Base-by-base conservation (phyloP, 169 alveolate species). In the Eimeria acervulina region DNA sequence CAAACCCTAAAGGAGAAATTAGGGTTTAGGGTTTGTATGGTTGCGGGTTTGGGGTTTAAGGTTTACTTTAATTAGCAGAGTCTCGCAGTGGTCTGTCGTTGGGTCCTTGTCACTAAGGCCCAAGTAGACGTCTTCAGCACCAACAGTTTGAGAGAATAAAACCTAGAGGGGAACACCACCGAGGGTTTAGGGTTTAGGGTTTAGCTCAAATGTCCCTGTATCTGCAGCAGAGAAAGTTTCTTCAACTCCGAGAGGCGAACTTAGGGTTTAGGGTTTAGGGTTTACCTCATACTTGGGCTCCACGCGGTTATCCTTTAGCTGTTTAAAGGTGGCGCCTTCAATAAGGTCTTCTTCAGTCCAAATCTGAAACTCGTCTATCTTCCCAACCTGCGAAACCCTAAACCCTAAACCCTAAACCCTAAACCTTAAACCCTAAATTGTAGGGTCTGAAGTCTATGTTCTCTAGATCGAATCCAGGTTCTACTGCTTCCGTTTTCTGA, bases 41-140 rank as follows among this genome's bases (percentile, higher is more conserved):
- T 42, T 76, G 19, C 36, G 59, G 59, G 87, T 76, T 76, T 76
- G 38, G 70, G 90, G 90, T 81, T 51, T 42, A 81, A 33, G 40
- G 51, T 59, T 33, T 40, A 66, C 84, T 72, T 88, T 88, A 38
- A 88, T 36, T 38, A 63, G 61, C 28, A 88, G 76, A 31, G 76
- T 66, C 26, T 88, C 94, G 52, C 94, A 88, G 33, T 88, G 94
- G 68, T 88, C 94, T 7, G 94, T 59, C 17, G 94, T 59, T 47
- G 63, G 68, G 84, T 88, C 94, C 38, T 42, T 33, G 68, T 88
- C 94, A 40, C 94, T 66, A 15, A 88, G 76, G 38, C 94, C 94
- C 19, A 88, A 59, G 40, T 63, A 88, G 28, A 88, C 85, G 40
- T 88, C 94, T 66, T 88, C 94, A 15, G 94, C 44, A 2, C 94